Evolutionary conservation across 139 green algal species (phyloP), one percentile per base, ranked within the genome.

Genomic region (Ettlia oleoabundans): DNA sequence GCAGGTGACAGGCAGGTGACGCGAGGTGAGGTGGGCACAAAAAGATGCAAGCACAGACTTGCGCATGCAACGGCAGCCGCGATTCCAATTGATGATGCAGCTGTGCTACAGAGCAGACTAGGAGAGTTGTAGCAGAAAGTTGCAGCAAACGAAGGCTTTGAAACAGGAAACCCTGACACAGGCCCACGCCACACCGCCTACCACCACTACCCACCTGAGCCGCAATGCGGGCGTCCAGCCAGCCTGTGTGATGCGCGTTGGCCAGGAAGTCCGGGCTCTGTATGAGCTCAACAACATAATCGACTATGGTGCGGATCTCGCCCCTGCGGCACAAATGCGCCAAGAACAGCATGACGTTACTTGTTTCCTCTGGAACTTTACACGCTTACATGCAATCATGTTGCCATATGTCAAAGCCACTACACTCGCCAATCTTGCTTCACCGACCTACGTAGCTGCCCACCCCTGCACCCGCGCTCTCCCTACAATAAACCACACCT

Each of bases 221-320:
- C 0, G 95, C 93, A 80, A 99, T 99, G 75, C 97, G 91, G 0
- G 76, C 83, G 89, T 99, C 97, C 73, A 99, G 91, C 97, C 97
- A 99, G 67, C 94, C 92, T 2, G 95, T 99, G 91, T 98, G 92
- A 76, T 98, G 92, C 38, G 87, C 70, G 85, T 96, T 95, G 74
- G 72, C 66, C 32, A 94, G 62, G 73, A 98, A 95, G 61, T 95
- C 95, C 24, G 81, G 74, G 19, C 52, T 67, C 86, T 95, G 93
- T n/a, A 97, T 87, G 90, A 98, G 93, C 70, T 98, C 94, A 6
- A 91, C 86, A 33, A 89, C 86, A 74, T 98, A 98, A 84, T 95
- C 92, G 8, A 95, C 91, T 65, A 89, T 98, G 64, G 94, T 99
- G 64, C 94, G 93, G 78, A 99, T 98, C 89, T 99, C 97, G 0